Percentiles rank a stretch among this genome's conserved stretches.
Conservation (phyloP, 371 early-diverging fungal genomes). For the Mortierella sp. region DNA sequence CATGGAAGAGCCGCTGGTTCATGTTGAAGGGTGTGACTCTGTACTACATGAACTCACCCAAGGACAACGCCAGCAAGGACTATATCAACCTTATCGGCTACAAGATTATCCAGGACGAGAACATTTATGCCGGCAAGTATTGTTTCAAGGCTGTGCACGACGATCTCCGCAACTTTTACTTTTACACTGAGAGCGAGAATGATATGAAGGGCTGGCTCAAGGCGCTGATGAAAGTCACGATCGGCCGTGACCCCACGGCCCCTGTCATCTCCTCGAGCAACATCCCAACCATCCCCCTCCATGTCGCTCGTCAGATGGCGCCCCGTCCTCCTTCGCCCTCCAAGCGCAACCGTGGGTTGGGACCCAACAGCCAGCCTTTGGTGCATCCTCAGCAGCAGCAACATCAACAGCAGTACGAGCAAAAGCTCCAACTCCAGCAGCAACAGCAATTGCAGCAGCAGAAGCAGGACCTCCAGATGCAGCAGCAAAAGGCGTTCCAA, state of each 20-base stretch:
- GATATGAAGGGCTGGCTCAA: conserved; percentile 70
- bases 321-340: conserved; percentile 75
- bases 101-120: conserved; percentile 68
- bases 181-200: conserved; percentile 68
- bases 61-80: conserved; percentile 68
- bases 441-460: conserved; percentile 13
- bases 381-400: conserved; percentile 38
- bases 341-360: conserved; percentile 35
- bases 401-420: conserved; percentile 18
- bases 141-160: conserved; percentile 77
- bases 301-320: conserved; percentile 71
- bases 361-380: conserved; percentile 33
- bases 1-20: conserved; percentile 81
- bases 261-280: conserved; percentile 78
- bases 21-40: conserved; percentile 74
- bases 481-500: conserved; percentile 26
- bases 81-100: conserved; percentile 68
- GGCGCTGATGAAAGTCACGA: conserved; percentile 76
- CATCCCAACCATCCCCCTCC: conserved; percentile 73
- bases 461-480: conserved; percentile 10
- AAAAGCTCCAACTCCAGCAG: conserved; percentile 10
- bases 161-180: conserved; percentile 68
- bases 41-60: conserved; percentile 75
- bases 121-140: conserved; percentile 72
- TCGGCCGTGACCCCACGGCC: conserved; percentile 68